Evolutionary conservation across 371 early-diverging fungal species (phyloP).

Genomic region (Blyttiomyces sp.): DNA sequence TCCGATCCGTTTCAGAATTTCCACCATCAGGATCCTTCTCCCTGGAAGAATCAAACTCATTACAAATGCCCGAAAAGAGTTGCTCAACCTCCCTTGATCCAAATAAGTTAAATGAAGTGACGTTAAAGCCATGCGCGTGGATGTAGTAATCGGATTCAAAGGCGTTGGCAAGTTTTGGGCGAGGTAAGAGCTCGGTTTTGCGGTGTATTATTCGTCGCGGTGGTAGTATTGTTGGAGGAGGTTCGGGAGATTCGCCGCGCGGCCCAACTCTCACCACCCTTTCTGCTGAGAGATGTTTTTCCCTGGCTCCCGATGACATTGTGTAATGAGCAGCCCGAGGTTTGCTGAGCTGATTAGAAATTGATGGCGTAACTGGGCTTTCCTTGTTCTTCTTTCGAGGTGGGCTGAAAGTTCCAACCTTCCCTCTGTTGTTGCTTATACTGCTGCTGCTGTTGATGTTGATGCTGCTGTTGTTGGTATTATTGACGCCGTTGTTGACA

Average conservation of each 20-base stretch:
- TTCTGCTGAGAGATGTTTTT: no score
- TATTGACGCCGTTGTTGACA: neutral
- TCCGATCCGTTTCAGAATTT: neutral
- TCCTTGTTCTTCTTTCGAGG: slow-evolving; percentile 5
- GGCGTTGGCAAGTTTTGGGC: slow-evolving; percentile 4
- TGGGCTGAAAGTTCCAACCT: neutral
- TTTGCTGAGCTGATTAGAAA: no score
- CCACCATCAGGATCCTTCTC: neutral
- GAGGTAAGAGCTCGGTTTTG: no score
- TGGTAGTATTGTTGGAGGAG: no score
- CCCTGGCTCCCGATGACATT: no score
- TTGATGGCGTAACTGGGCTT: no score
- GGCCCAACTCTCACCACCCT: no score
- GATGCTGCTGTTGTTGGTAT: neutral
- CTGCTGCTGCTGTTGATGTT: neutral
- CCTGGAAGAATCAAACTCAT: no score
- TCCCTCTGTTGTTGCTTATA: neutral
- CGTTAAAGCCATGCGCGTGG: slow-evolving; percentile 6
- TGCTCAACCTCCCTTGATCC: neutral
- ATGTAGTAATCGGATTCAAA: slow-evolving; percentile 13
- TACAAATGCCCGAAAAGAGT: neutral
- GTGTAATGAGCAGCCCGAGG: no score
- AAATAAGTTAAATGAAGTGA: slow-evolving; percentile 8
- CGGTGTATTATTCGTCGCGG: no score
- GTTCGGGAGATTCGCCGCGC: no score